phyloP scores from a whole-genome alignment of 148 eudicot species.

The Vaccinium corymbosum region DNA sequence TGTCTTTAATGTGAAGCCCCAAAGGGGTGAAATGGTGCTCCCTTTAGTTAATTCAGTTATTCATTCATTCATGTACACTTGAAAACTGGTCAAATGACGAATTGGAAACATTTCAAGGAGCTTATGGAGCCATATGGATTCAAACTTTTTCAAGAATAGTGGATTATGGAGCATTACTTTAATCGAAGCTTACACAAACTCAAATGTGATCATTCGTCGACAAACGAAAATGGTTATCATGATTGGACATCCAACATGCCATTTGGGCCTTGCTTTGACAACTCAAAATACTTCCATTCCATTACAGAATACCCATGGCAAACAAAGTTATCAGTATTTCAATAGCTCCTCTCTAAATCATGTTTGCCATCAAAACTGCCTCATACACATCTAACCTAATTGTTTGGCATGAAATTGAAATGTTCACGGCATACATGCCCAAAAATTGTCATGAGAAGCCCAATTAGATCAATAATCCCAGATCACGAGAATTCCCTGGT shows the following conservation, averaged over 20 bases:
- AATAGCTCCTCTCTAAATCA: background rate
- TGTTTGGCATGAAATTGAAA: background rate
- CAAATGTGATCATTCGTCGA: background rate
- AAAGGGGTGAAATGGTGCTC: background rate
- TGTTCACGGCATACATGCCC: background rate
- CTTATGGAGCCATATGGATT: background rate
- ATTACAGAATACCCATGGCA: background rate
- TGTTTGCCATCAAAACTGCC: background rate
- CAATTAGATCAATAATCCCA: background rate
- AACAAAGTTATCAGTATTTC: background rate
- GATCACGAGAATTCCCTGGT: background rate
- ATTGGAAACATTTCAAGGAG: background rate
- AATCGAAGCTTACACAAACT: background rate
- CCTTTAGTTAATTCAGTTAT: background rate
- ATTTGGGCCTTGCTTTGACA: background rate
- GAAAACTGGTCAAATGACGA: background rate
- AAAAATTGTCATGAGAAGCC: background rate
- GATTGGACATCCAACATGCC: background rate
- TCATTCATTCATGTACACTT: background rate
- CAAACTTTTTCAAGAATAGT: background rate
- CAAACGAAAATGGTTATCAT: background rate
- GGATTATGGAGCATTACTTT: background rate
- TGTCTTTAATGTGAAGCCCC: background rate
- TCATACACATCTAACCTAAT: background rate
- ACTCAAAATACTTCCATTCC: background rate